Evolutionary conservation across 768 basidiomycete species (phyloP).

Genomic region (Lactifluus rugatus): DNA sequence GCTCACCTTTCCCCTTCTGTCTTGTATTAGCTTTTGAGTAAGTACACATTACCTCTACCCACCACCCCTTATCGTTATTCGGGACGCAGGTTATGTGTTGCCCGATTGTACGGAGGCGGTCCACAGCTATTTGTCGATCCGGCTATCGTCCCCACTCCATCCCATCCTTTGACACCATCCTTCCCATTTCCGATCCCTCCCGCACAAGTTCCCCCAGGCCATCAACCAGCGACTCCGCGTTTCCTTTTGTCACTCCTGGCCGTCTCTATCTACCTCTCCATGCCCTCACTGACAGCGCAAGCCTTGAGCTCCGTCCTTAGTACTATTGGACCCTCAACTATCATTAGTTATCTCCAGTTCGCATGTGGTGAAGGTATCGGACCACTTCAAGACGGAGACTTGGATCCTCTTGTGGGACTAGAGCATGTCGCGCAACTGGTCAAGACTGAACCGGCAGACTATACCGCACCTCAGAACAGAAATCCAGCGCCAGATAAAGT

Average conservation of each 20-base stretch:
- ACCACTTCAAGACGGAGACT: constrained; percentile 32
- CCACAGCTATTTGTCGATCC: constrained; percentile 63
- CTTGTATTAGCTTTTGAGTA: constrained; percentile 61
- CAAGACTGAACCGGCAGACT: constrained; percentile 27
- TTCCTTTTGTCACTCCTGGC: constrained; percentile 83
- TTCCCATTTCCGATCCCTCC: constrained; percentile 30
- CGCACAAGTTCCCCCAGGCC: constrained; percentile 34
- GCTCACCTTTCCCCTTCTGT: constrained; percentile 17
- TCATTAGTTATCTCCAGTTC: constrained; percentile 69
- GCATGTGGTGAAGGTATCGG: constrained; percentile 64
- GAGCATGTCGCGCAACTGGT: constrained; percentile 52
- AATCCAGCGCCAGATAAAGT: background rate
- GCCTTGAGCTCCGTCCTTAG: constrained; percentile 61
- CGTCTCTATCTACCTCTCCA: constrained; percentile 77
- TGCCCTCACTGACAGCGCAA: constrained; percentile 65
- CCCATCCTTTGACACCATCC: constrained; percentile 63
- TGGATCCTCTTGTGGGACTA: constrained; percentile 57
- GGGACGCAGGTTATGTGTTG: constrained; percentile 61
- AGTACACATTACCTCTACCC: background rate
- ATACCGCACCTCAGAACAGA: background rate
- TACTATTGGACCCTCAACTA: constrained; percentile 72
- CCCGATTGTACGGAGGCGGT: constrained; percentile 80
- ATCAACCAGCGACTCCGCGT: constrained; percentile 69
- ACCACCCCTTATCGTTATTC: background rate
- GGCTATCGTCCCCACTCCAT: constrained; percentile 51